Conservation (phyloP, 257 asterid genomes). For the Rhazya stricta region DNA sequence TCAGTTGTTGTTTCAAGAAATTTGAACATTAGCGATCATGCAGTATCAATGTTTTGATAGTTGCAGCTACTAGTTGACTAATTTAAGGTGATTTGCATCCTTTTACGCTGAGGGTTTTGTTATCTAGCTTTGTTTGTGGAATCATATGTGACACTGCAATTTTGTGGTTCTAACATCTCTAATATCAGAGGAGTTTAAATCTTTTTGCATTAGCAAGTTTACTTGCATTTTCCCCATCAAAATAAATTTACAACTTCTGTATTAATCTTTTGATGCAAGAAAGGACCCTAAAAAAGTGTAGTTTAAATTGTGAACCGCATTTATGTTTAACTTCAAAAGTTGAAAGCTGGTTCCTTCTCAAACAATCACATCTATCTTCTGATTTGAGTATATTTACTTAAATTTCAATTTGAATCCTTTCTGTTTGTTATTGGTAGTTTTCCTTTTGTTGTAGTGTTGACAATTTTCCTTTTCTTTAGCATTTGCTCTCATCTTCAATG, state of each 20-base stretch:
- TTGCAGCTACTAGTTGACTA: neutral
- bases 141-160: neutral
- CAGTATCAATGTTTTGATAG: neutral
- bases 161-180: neutral
- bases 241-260: neutral
- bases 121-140: too few species aligned
- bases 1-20: neutral
- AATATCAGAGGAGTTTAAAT: neutral
- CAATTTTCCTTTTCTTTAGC: constrained; percentile 34
- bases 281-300: neutral
- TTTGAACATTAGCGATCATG: neutral
- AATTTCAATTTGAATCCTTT: neutral
- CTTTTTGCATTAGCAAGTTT: neutral
- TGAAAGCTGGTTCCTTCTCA: neutral
- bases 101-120: neutral
- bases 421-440: neutral
- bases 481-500: constrained; percentile 83
- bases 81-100: constrained; percentile 4
- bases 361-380: neutral
- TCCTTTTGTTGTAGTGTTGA: constrained; percentile 8
- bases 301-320: neutral
- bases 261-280: neutral
- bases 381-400: neutral
- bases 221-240: neutral
- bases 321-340: neutral